Base-by-base conservation (phyloP, 176 grass and related monocot species). In the Lolium multiflorum region DNA sequence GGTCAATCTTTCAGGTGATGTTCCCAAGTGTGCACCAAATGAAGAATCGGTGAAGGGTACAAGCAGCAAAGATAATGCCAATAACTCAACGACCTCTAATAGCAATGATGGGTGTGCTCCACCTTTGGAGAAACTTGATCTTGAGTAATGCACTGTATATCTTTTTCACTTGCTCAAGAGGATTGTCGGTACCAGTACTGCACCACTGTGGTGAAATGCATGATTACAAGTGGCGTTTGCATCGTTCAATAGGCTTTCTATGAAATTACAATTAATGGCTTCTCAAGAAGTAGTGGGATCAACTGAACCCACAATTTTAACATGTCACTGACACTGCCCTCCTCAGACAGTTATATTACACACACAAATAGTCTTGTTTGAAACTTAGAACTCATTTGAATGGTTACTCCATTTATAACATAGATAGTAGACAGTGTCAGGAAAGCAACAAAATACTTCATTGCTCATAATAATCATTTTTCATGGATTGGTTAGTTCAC, bases 11-110 rank as follows among this genome's bases (percentile, higher is more conserved):
- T 41, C 3, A 1, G 16, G 66, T 11, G 37, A 70, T 70, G 37
- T 43, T 70, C 7, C 67, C 0, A 70, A 43, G 38, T 43, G 67
- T 70, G 38, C 67, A n/a, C 17, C 9, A 70, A 70, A 43, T 43
- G 67, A 43, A 70, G 9, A 70, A 70, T n/a, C 10, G 9, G 17
- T 70, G 8, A 43, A 70, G 37, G 3, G 67, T 43, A 70, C 66
- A 69, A 62, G 18, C 22, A 81, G 76, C 22, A 82, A 83, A 31
- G 81, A 77, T 82, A 76, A 83, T 20, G 73, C 72, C 72, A 83
- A 44, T 69, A 84, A 64, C 87, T 95, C 61, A 1, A 13, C 2
- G 24, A 28, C 1, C 28, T 31, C 28, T 31, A 31, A 31, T 31
- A 31, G 28, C 28, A 31, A 31, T 31, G 28, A 31, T 31, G 28